Percentiles rank a stretch among this genome's conserved stretches.
phyloP scores from a whole-genome alignment of 441 rosid genomes.

The Dalechampia spathulata region DNA sequence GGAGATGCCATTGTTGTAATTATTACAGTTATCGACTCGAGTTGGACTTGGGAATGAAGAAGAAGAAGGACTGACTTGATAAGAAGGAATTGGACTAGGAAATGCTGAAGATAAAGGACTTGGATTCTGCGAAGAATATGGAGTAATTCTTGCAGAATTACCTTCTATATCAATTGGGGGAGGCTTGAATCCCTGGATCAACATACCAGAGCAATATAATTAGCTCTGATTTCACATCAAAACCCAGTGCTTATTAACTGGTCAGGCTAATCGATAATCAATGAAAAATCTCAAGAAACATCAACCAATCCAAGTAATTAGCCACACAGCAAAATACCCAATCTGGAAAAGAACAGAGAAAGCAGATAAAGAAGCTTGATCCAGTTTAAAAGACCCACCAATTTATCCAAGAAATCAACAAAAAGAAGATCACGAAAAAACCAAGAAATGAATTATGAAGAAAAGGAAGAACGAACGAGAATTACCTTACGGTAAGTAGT shows the following conservation, averaged over 20 bases:
- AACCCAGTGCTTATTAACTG: no score
- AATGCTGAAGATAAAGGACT: slow-evolving; percentile 88
- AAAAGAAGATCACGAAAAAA: background rate
- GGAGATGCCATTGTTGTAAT: slow-evolving; percentile 40
- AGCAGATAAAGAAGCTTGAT: slow-evolving; percentile 16
- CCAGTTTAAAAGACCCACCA: slow-evolving; percentile 6
- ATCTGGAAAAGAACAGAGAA: no score
- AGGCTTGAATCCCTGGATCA: slow-evolving; percentile 71
- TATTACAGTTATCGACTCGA: slow-evolving; percentile 49
- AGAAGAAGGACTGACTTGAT: slow-evolving; percentile 82
- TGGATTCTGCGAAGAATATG: slow-evolving; percentile 69
- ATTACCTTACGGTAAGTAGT: slow-evolving; percentile 88
- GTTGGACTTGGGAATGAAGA: slow-evolving; percentile 86
- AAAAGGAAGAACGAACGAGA: slow-evolving; percentile 25
- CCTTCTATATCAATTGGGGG: slow-evolving; percentile 50
- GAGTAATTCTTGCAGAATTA: slow-evolving; percentile 45
- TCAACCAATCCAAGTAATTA: background rate
- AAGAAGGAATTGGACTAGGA: slow-evolving; percentile 91
- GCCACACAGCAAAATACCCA: background rate
- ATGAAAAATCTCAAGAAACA: slow-evolving; percentile 4
- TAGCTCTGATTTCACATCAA: no score
- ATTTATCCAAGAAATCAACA: background rate
- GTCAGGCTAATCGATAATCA: no score
- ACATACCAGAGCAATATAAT: no score
- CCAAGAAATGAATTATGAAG: background rate